Percentiles rank a stretch among this genome's conserved stretches.
Conservation (phyloP, 1,284 basidiomycete species). For the Tremellales sp. region DNA sequence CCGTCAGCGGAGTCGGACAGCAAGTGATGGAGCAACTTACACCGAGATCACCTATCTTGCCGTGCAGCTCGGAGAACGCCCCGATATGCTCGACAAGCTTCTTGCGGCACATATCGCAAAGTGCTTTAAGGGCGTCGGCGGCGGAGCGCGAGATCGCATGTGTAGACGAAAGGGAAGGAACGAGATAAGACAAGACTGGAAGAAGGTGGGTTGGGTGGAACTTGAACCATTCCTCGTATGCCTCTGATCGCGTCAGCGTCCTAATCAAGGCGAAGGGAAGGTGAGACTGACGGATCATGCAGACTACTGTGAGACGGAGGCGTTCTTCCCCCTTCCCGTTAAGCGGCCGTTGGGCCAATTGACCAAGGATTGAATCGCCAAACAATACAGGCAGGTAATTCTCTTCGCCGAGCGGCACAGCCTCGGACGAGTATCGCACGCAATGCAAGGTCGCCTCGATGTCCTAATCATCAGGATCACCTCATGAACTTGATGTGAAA, state of each 20-base stretch:
- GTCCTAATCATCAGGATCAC: slow-evolving; percentile 53
- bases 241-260: slow-evolving; percentile 52
- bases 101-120: slow-evolving; percentile 79
- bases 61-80: slow-evolving; percentile 77
- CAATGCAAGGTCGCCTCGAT: slow-evolving; percentile 80
- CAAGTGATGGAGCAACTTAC: slow-evolving; percentile 50
- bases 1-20: neutral
- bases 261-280: no score
- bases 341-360: slow-evolving; percentile 60
- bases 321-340: slow-evolving; percentile 52
- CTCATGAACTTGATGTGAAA: slow-evolving; percentile 1
- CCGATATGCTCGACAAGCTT: slow-evolving; percentile 74
- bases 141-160: slow-evolving; percentile 63
- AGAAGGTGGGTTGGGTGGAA: slow-evolving; percentile 52
- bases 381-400: slow-evolving; percentile 64
- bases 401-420: slow-evolving; percentile 68
- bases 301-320: slow-evolving; percentile 66
- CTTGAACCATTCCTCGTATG: slow-evolving; percentile 80
- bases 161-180: slow-evolving; percentile 56
- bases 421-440: slow-evolving; percentile 78
- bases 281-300: slow-evolving; percentile 58
- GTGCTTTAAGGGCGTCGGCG: slow-evolving; percentile 71
- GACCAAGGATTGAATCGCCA: slow-evolving; percentile 62
- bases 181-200: slow-evolving; percentile 64
- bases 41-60: slow-evolving; percentile 65